Conservation (phyloP, 1,284 basidiomycete genomes). For the Acaromyces ingoldii region DNA sequence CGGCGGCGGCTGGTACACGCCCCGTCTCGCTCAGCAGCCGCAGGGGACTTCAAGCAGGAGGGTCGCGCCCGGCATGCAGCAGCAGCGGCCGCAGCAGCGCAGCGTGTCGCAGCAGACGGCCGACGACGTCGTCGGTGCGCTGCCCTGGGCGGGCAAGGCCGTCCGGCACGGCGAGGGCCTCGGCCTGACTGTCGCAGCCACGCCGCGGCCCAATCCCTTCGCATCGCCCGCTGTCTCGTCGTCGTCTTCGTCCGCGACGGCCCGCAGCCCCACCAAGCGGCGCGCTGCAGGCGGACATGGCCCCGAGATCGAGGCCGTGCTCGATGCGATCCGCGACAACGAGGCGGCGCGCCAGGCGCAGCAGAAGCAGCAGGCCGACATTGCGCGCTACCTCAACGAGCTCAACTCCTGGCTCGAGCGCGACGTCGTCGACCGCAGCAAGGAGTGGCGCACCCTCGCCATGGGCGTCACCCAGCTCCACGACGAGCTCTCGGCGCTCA, state of each 20-base stretch:
- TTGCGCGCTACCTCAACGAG: conserved; percentile 43
- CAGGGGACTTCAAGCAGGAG: background rate
- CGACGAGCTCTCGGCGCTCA: conserved; percentile 31
- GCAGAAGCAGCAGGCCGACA: conserved; percentile 35
- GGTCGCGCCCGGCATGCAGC: no score
- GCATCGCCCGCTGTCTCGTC: background rate
- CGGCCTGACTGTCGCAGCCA: no score
- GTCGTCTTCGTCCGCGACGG: background rate
- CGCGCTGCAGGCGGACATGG: no score
- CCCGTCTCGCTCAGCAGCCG: background rate
- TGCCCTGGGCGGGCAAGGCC: no score
- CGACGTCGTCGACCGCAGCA: conserved; percentile 35
- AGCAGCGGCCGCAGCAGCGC: background rate
- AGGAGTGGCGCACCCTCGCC: conserved; percentile 36
- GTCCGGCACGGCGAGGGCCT: no score
- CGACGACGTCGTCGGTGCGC: background rate
- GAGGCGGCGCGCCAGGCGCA: conserved; percentile 33
- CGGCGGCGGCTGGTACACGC: conserved; percentile 30
- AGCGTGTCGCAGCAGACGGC: background rate
- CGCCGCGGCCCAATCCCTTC: no score
- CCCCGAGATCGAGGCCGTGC: conserved; percentile 23
- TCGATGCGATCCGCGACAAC: conserved; percentile 31
- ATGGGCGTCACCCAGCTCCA: conserved; percentile 34
- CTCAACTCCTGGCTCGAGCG: conserved; percentile 41
- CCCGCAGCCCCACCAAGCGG: no score